phyloP scores from a whole-genome alignment of 2,329 filamentous ascomycete genomes.

The Fusarium sp. region DNA sequence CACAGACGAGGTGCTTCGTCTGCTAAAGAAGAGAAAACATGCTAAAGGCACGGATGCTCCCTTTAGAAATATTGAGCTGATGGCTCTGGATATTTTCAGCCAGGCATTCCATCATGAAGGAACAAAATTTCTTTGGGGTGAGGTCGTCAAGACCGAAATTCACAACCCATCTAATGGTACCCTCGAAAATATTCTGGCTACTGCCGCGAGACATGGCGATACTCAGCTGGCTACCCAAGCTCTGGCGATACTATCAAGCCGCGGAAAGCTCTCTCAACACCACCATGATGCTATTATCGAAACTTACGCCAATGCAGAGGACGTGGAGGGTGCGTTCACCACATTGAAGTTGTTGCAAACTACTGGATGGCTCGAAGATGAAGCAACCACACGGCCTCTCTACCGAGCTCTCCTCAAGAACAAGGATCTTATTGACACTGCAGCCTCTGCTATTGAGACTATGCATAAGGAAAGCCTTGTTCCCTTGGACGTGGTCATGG shows the following conservation, averaged over 20 bases:
- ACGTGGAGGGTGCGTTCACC: constrained; percentile 74
- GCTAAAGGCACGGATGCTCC: constrained; percentile 51
- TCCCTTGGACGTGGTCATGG: constrained; percentile 53
- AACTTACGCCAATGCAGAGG: constrained; percentile 69
- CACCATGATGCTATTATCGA: constrained; percentile 86
- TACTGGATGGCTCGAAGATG: constrained; percentile 60
- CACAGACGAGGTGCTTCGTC: constrained; percentile 77
- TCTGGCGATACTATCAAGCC: constrained; percentile 60
- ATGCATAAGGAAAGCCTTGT: constrained; percentile 55
- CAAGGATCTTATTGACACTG: constrained; percentile 59
- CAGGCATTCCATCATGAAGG: constrained; percentile 71
- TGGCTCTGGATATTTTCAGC: constrained; percentile 81
- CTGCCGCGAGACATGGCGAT: constrained; percentile 77
- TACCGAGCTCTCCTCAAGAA: constrained; percentile 64
- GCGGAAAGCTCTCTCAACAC: constrained; percentile 65
- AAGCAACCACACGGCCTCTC: constrained; percentile 72
- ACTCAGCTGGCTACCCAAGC: constrained; percentile 75
- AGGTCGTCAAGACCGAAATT: constrained; percentile 62
- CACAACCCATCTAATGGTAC: constrained; percentile 67
- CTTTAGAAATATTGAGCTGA: constrained; percentile 70
- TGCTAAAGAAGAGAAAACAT: constrained; percentile 69
- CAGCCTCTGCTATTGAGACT: constrained; percentile 66
- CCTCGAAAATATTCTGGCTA: constrained; percentile 75
- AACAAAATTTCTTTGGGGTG: constrained; percentile 77
- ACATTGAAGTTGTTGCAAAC: constrained; percentile 79